These are phyloP conservation scores for Brasilioporus rufonigricans DNA, from an alignment of 768 basidiomycete species.

Conservation along the genomic window DNA sequence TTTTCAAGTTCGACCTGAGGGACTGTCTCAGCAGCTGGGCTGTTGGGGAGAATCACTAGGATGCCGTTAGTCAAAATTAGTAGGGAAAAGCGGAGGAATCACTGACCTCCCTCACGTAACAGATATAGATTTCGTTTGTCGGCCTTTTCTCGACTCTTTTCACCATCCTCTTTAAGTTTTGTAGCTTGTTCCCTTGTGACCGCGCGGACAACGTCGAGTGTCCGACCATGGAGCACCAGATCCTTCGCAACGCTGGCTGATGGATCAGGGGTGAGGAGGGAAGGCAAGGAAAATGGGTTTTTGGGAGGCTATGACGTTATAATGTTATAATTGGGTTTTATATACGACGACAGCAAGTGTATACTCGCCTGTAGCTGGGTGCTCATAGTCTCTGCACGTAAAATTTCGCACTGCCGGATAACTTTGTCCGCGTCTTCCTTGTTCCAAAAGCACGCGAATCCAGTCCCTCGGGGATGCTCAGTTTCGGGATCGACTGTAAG, in stretches of 20 bases:
- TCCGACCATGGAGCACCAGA: conserved; percentile 88
- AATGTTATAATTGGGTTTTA: not conserved
- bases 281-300: conserved; percentile 85
- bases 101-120: conserved; percentile 88
- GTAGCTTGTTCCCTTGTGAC: conserved; percentile 88
- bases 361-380: conserved; percentile 29
- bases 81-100: not conserved
- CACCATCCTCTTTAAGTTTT: conserved; percentile 85
- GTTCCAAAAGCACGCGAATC: conserved; percentile 98
- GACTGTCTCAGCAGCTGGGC: conserved; percentile 72
- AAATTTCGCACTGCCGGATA: conserved; percentile 73
- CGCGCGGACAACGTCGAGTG: conserved; percentile 86
- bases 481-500: conserved; percentile 83
- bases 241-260: conserved; percentile 78
- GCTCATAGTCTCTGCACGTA: conserved; percentile 63
- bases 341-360: conserved; percentile 11
- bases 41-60: conserved; percentile 86
- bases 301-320: conserved; percentile 48
- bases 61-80: not conserved
- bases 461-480: conserved; percentile 89
- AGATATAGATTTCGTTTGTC: conserved; percentile 97
- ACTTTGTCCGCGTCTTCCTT: conserved; percentile 84
- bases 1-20: conserved; percentile 78
- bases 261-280: conserved; percentile 92
- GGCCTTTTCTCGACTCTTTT: conserved; percentile 79